These are phyloP conservation scores for Phytophthora tubulina DNA, from an alignment of 352 stramenopile genomes.

Conservation along the genomic window DNA sequence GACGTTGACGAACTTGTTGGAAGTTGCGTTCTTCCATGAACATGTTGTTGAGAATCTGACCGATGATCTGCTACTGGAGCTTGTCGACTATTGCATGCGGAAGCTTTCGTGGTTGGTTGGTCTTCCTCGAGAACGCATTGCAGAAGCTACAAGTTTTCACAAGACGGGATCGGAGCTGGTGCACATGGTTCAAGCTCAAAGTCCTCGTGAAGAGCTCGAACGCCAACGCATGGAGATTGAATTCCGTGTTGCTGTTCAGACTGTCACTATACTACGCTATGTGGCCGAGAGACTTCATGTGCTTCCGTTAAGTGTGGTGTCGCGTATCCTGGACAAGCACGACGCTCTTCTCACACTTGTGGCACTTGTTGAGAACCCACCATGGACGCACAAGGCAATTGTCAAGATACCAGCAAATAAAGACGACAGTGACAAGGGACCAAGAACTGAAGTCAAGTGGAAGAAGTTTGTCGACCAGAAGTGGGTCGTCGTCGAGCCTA, in stretches of 20 bases:
- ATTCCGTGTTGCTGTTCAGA: slow-evolving; percentile 87
- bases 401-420: slow-evolving; percentile 19
- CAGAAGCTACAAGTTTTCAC: slow-evolving; percentile 71
- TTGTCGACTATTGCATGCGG: slow-evolving; percentile 94
- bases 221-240: slow-evolving; percentile 88
- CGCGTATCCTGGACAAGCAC: slow-evolving; percentile 96
- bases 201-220: slow-evolving; percentile 62
- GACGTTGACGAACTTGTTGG: slow-evolving; percentile 89
- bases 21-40: slow-evolving; percentile 92
- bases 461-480: slow-evolving; percentile 95
- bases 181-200: slow-evolving; percentile 72
- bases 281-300: slow-evolving; percentile 91
- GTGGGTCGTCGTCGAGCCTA: slow-evolving; percentile 87
- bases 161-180: slow-evolving; percentile 75
- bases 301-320: slow-evolving; percentile 89
- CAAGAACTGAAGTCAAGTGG: slow-evolving; percentile 68
- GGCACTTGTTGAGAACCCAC: slow-evolving; percentile 95
- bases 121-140: slow-evolving; percentile 67
- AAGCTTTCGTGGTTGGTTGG: slow-evolving; percentile 90
- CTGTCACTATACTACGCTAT: slow-evolving; percentile 91
- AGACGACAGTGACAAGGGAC: slow-evolving; percentile 21
- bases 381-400: slow-evolving; percentile 92
- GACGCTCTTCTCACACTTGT: slow-evolving; percentile 94
- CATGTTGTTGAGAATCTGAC: slow-evolving; percentile 88
- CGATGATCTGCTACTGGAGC: slow-evolving; percentile 92